Evolutionary conservation across 129 eudicot species (phyloP).

Genomic region (Chrysanthemum makinoi): DNA sequence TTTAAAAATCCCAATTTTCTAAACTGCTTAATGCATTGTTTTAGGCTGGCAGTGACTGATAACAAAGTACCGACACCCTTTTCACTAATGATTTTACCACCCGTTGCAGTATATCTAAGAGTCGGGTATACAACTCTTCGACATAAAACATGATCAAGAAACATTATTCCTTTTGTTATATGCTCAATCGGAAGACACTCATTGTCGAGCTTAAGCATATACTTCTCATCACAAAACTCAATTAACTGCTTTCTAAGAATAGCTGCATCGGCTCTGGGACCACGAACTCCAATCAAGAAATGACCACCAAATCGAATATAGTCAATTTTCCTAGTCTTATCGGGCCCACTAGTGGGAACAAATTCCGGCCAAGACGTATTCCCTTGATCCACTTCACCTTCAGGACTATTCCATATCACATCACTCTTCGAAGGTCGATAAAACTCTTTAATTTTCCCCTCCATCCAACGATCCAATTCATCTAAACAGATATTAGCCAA

Average conservation of each 20-base stretch:
- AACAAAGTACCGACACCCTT: slow-evolving; percentile 94
- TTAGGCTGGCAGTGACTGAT: slow-evolving; percentile 90
- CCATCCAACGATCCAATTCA: slow-evolving; percentile 87
- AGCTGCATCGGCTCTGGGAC: slow-evolving; percentile 92
- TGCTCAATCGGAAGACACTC: slow-evolving; percentile 86
- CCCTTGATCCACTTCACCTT: slow-evolving; percentile 66
- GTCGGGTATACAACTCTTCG: slow-evolving; percentile 89
- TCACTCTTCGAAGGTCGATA: slow-evolving; percentile 73
- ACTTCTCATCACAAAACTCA: slow-evolving; percentile 69
- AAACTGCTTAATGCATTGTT: slow-evolving; percentile 84
- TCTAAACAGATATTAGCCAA: slow-evolving; percentile 77
- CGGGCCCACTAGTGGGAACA: slow-evolving; percentile 91
- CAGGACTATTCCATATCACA: slow-evolving; percentile 79
- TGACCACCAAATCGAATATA: slow-evolving; percentile 87
- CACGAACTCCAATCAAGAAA: slow-evolving; percentile 88
- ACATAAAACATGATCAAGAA: slow-evolving; percentile 88
- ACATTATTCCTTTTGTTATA: slow-evolving; percentile 82
- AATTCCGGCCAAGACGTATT: slow-evolving; percentile 99
- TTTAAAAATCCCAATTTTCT: slow-evolving; percentile 68
- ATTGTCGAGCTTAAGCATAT: slow-evolving; percentile 69
- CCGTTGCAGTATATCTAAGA: slow-evolving; percentile 90
- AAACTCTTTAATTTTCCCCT: slow-evolving; percentile 61
- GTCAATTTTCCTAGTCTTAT: slow-evolving; percentile 83
- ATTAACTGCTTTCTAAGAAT: slow-evolving; percentile 62
- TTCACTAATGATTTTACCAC: slow-evolving; percentile 83